Evolutionary conservation across 495 filamentous ascomycete species (phyloP), one percentile per base, ranked within the genome.

Genomic region (Hypoxylon fuscum): DNA sequence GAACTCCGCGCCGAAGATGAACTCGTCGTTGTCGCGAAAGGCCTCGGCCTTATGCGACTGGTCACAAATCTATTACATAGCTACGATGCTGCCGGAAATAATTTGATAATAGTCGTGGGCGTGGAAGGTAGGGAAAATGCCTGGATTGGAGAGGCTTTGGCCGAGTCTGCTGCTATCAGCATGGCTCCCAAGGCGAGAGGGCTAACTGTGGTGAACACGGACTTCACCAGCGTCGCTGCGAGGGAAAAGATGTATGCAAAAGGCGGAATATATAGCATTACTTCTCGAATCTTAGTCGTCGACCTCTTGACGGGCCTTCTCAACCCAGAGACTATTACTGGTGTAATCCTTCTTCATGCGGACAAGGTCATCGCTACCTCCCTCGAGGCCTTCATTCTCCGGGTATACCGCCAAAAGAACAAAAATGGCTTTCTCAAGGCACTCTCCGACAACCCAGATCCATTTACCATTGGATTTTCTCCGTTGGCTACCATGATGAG

Each of bases 221-320:
- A 98, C 74, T 86, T 87, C 70, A 93, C 93, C 74, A 92, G 86
- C 59, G 92, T 98, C 5, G 85, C 84, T 1, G 87, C 88, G 55
- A 86, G 94, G 66, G 91, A 97, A 76, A 94, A 91, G 74, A 87
- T 97, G 78, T 98, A 98, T 77, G 76, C 85, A 1, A 80, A 86
- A 55, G 95, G 95, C 21, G 95, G 95, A 48, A 90, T 98, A 71
- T 90, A 97, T 76, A 97, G 94, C 82, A 89, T 98, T 68, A 98
- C 95, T 23, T 96, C 92, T 32, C 90, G 93, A 64, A 98, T 98
- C 61, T 75, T 98, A 51, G 90, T 97, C 8, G 91, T 97, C 20
- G 95, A 98, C 76, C 79, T 98, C 50, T 74, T 98, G 57, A 95
- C 92, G 25, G 85, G 84, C 82, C 82, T 97, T 45, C 78, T 97